phyloP scores from a whole-genome alignment of 257 asterid genomes.

The Fraxinus pennsylvanica region DNA sequence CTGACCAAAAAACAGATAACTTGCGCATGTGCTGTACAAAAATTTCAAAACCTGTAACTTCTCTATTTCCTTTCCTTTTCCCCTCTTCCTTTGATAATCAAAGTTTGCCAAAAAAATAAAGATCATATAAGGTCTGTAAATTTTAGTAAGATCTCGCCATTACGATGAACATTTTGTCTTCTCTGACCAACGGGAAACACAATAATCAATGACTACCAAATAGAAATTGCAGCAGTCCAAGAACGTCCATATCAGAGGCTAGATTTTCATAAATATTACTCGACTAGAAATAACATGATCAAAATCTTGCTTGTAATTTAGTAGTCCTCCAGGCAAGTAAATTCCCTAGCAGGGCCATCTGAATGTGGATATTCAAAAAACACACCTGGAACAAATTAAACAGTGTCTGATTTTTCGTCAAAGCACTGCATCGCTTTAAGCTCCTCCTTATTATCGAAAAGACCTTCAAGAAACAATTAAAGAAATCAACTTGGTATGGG shows the following conservation, averaged over 20 bases:
- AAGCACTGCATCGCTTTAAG: constrained; percentile 94
- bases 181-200: neutral
- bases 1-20: neutral
- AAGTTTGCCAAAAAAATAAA: neutral
- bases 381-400: constrained; percentile 90
- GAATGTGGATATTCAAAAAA: constrained; percentile 12
- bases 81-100: neutral
- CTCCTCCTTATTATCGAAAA: constrained; percentile 85
- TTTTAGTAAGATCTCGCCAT: neutral
- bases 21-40: neutral
- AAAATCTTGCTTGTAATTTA: constrained; percentile 3
- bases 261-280: neutral
- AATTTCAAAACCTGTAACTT: neutral
- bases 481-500: constrained; percentile 21
- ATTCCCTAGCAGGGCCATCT: neutral
- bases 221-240: neutral
- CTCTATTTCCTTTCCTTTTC: neutral
- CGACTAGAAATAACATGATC: neutral
- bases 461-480: constrained; percentile 52
- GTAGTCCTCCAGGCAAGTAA: neutral
- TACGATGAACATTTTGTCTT: neutral
- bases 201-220: neutral
- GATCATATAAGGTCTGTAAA: neutral
- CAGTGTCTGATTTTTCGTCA: constrained; percentile 82
- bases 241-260: neutral